Evolutionary conservation across 768 basidiomycete species (phyloP).

Genomic region (Serpula lacrymans): DNA sequence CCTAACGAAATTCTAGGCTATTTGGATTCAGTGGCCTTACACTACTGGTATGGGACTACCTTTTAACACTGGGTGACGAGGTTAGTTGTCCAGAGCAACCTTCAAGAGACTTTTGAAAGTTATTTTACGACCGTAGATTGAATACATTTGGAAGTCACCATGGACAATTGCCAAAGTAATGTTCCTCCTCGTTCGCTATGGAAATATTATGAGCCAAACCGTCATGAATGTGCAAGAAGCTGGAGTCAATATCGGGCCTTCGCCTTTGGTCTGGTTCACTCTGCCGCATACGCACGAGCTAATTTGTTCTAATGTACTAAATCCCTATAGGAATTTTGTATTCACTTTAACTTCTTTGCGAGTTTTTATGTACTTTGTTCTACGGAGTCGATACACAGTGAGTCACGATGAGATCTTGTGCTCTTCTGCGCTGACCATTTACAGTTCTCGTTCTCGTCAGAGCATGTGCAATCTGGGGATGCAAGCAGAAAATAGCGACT

Average conservation of each 20-base stretch:
- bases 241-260: too few relatives aligned
- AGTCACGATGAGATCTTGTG: too few relatives aligned
- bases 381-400: constrained; percentile 20
- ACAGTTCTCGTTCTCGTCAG: constrained; percentile 23
- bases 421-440: too few relatives aligned
- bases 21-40: too few relatives aligned
- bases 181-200: constrained; percentile 16
- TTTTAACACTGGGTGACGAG: constrained; percentile 24
- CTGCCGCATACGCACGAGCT: too few relatives aligned
- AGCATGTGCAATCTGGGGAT: constrained; percentile 20
- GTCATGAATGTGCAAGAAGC: constrained; percentile 19
- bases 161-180: constrained; percentile 8
- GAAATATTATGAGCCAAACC: constrained; percentile 15
- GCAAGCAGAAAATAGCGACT: background rate
- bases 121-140: constrained; percentile 4
- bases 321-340: constrained; percentile 15
- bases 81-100: constrained; percentile 7
- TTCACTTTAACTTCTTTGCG: background rate
- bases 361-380: constrained; percentile 7
- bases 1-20: too few relatives aligned
- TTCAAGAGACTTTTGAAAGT: too few relatives aligned
- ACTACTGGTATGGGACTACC: constrained; percentile 23
- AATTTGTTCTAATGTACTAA: too few relatives aligned
- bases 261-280: too few relatives aligned
- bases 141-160: constrained; percentile 14